These are phyloP conservation scores for Mortierella sp. DNA, from an alignment of 371 early-diverging fungal genomes.

Conservation along the genomic window DNA sequence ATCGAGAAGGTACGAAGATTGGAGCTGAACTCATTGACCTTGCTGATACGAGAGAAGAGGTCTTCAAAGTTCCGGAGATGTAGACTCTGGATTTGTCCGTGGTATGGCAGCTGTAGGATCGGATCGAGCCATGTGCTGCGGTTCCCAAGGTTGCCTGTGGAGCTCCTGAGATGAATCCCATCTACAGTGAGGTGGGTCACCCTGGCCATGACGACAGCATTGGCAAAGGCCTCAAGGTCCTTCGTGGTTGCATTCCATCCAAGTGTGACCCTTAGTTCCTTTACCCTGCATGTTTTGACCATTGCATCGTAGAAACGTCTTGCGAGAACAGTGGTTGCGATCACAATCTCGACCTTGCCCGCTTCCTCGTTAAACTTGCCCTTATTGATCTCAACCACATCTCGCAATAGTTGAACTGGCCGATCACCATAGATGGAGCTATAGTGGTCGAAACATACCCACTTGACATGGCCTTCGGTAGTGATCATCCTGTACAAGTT, in stretches of 20 bases:
- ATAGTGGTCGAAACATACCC: conserved; percentile 33
- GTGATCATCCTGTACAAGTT: conserved; percentile 25
- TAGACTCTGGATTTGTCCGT: conserved; percentile 3
- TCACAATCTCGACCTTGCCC: neutral
- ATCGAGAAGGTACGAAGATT: too few species aligned
- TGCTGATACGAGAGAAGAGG: conserved; percentile 11
- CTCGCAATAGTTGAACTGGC: neutral
- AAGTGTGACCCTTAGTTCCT: conserved; percentile 2
- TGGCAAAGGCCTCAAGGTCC: conserved; percentile 7
- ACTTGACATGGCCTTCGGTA: conserved; percentile 23
- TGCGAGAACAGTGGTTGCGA: neutral
- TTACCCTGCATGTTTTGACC: neutral
- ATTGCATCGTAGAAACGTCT: conserved; percentile 8
- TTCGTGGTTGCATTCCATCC: conserved; percentile 3
- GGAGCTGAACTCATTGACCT: too few species aligned
- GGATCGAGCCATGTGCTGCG: conserved; percentile 9
- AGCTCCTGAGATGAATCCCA: neutral
- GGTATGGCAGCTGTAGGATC: conserved; percentile 1
- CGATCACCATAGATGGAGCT: conserved; percentile 2
- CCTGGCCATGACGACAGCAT: neutral
- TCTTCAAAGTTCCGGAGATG: neutral
- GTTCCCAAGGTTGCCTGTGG: conserved; percentile 1
- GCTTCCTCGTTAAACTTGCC: conserved; percentile 10
- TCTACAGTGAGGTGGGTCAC: neutral
- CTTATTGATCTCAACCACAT: conserved; percentile 3